Evolutionary conservation across 352 stramenopile genomes (phyloP).

Genomic region (Phytophthora megakarya): DNA sequence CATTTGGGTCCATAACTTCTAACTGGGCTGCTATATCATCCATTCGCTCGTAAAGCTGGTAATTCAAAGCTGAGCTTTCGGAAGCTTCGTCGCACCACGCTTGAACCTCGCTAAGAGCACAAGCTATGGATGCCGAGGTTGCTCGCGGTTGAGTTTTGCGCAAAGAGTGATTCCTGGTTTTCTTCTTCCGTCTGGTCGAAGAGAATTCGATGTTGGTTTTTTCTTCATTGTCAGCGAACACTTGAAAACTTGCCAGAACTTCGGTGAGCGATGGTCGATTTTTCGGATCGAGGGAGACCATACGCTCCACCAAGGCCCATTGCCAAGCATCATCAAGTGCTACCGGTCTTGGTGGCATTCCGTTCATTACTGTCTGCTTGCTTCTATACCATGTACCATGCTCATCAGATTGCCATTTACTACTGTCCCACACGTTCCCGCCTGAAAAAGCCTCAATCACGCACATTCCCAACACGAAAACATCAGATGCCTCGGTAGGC

Average conservation of each 20-base stretch:
- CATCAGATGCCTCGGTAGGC: slow-evolving; percentile 35
- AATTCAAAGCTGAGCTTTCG: slow-evolving; percentile 34
- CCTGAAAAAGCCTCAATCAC: slow-evolving; percentile 38
- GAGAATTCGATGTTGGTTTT: slow-evolving; percentile 15
- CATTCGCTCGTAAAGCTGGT: slow-evolving; percentile 35
- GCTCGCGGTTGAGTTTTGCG: slow-evolving; percentile 16
- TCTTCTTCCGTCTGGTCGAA: slow-evolving; percentile 18
- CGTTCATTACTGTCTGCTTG: not conserved
- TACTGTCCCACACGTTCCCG: slow-evolving; percentile 21
- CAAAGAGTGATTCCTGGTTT: slow-evolving; percentile 3
- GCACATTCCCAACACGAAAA: slow-evolving; percentile 39
- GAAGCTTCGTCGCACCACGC: slow-evolving; percentile 36
- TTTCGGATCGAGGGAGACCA: slow-evolving; percentile 28
- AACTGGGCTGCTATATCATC: slow-evolving; percentile 29
- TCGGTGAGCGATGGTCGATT: slow-evolving; percentile 23
- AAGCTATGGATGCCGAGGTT: slow-evolving; percentile 26
- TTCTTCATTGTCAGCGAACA: slow-evolving; percentile 33
- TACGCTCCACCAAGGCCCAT: slow-evolving; percentile 37
- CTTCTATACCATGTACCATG: not conserved
- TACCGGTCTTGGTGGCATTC: slow-evolving; percentile 18
- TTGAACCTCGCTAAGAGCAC: slow-evolving; percentile 30
- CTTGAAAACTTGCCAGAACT: slow-evolving; percentile 35
- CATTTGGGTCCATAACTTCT: slow-evolving; percentile 13
- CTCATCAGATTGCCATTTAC: not conserved
- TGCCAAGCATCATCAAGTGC: slow-evolving; percentile 24